phyloP scores from a whole-genome alignment of 2,329 filamentous ascomycete species.

The Polytolypa hystricis region DNA sequence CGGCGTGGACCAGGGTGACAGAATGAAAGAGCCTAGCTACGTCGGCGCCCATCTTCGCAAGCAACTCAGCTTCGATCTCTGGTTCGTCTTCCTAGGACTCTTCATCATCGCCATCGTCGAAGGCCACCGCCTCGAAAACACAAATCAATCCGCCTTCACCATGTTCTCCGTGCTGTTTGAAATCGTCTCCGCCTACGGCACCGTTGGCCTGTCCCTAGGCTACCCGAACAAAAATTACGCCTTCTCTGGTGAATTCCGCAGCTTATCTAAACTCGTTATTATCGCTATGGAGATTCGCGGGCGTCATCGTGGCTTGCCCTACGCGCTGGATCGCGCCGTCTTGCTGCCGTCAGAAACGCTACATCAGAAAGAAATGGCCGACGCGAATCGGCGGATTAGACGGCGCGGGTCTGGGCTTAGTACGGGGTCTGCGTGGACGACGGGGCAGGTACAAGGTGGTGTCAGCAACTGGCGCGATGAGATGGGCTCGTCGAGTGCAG shows the following conservation, averaged over 20 bases:
- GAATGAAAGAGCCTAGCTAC: conserved; percentile 60
- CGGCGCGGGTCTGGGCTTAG: conserved; percentile 28
- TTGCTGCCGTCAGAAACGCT: conserved; percentile 55
- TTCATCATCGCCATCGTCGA: conserved; percentile 90
- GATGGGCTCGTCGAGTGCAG: conserved; percentile 4
- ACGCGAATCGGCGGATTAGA: conserved; percentile 37
- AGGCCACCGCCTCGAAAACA: conserved; percentile 55
- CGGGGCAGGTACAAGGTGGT: not conserved
- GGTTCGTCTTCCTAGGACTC: conserved; percentile 89
- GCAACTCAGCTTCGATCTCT: conserved; percentile 92
- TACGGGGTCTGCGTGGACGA: conserved; percentile 2
- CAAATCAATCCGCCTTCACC: conserved; percentile 48
- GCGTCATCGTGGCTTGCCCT: conserved; percentile 53
- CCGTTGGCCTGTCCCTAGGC: conserved; percentile 81
- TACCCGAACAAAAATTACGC: conserved; percentile 66
- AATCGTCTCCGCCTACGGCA: conserved; percentile 83
- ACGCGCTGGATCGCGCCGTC: conserved; percentile 59
- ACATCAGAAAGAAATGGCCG: conserved; percentile 47
- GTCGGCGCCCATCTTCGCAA: conserved; percentile 83
- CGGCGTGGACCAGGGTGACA: conserved; percentile 40
- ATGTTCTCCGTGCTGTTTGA: conserved; percentile 69
- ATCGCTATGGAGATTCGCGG: conserved; percentile 57
- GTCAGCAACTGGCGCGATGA: not conserved
- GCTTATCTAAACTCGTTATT: conserved; percentile 55
- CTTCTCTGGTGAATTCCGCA: conserved; percentile 70